Percentiles rank a stretch among this genome's conserved stretches.
These are phyloP conservation scores for Rhododendron molle DNA, from an alignment of 148 eudicot genomes.

Conservation along the genomic window DNA sequence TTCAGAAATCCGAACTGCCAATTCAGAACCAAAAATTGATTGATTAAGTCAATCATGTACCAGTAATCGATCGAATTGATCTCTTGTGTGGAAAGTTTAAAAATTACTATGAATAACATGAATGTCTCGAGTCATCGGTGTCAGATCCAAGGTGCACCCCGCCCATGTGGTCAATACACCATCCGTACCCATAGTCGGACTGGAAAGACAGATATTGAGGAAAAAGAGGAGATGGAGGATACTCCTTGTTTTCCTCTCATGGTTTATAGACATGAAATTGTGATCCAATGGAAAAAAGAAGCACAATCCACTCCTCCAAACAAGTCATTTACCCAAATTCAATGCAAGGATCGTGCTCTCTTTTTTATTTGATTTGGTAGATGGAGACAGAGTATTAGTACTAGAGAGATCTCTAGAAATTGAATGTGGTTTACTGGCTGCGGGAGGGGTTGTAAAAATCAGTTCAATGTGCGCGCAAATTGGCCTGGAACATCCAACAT, in stretches of 20 bases:
- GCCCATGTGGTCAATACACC: too few species aligned
- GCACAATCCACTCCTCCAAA: neutral
- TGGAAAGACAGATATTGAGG: neutral
- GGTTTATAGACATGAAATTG: neutral
- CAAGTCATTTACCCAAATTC: neutral
- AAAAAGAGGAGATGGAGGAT: neutral
- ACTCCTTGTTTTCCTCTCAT: neutral
- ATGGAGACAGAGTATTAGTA: neutral
- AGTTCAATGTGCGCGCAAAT: fast-evolving
- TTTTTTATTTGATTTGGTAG: neutral
- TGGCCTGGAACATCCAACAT: too few species aligned
- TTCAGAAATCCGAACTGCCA: too few species aligned
- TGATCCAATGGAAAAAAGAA: neutral
- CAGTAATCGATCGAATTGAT: too few species aligned
- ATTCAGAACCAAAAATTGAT: too few species aligned
- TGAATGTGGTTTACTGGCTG: neutral
- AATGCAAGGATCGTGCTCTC: neutral
- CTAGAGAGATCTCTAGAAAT: neutral
- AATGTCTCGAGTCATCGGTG: too few species aligned
- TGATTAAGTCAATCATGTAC: too few species aligned
- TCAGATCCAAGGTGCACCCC: too few species aligned
- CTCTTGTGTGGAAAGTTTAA: neutral
- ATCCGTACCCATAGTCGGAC: neutral
- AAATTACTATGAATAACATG: neutral
- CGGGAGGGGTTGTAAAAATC: too few species aligned